Conservation (phyloP, 257 asterid species). For the Capsicum chinense region DNA sequence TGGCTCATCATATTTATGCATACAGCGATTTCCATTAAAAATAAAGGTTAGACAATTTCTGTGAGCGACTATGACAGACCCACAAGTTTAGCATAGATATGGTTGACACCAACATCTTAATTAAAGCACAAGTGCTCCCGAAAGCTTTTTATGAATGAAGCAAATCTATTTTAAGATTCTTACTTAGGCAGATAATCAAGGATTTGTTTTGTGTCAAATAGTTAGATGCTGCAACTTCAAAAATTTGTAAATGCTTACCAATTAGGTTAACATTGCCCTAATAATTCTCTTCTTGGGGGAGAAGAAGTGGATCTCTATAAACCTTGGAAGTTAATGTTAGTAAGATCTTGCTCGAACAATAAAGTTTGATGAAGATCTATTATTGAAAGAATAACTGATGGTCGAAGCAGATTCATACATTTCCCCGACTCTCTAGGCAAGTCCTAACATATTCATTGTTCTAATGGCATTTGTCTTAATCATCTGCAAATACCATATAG, state of each 20-base stretch:
- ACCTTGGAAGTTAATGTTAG: slow-evolving; percentile 97
- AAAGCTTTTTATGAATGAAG: too few relatives aligned
- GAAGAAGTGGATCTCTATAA: slow-evolving; percentile 92
- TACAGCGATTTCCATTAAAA: too few relatives aligned
- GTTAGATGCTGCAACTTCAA: background rate
- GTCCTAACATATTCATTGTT: slow-evolving; percentile 96
- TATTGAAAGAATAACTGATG: background rate
- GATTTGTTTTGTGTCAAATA: background rate
- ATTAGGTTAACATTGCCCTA: slow-evolving; percentile 99
- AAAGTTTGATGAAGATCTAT: slow-evolving; percentile 16
- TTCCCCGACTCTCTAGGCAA: slow-evolving; percentile 98
- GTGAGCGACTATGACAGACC: too few relatives aligned
- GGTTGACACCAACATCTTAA: too few relatives aligned
- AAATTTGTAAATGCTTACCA: slow-evolving; percentile 48
- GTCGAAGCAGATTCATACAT: slow-evolving; percentile 49
- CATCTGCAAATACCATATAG: slow-evolving; percentile 52
- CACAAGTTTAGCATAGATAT: too few relatives aligned
- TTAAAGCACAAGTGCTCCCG: too few relatives aligned
- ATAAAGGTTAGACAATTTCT: too few relatives aligned
- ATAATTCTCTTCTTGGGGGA: slow-evolving; percentile 94
- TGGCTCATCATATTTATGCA: too few relatives aligned
- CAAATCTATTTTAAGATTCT: too few relatives aligned
- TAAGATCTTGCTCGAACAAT: slow-evolving; percentile 60
- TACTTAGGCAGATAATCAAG: too few relatives aligned
- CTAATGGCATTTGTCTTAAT: slow-evolving; percentile 96